Percentiles rank a stretch among this genome's conserved stretches.
phyloP scores from a whole-genome alignment of 768 basidiomycete genomes.

The Amanita phalloides region DNA sequence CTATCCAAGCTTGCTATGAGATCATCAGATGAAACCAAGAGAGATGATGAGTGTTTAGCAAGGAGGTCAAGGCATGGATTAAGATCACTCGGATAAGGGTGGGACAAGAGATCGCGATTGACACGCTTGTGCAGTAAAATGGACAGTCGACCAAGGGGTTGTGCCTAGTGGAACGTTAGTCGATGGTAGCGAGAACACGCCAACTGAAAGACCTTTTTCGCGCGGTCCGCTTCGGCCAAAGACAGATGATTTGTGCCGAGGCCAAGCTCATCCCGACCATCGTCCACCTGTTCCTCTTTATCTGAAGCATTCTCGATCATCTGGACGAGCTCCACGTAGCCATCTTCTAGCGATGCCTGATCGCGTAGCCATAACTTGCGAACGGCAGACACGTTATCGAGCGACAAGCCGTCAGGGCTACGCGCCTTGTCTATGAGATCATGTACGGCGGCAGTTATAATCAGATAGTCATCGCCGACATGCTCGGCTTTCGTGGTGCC shows the following conservation, averaged over 20 bases:
- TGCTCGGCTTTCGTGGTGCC: slow-evolving; percentile 11
- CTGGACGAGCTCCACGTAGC: slow-evolving; percentile 42
- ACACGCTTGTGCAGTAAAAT: slow-evolving; percentile 56
- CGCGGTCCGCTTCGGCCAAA: slow-evolving; percentile 38
- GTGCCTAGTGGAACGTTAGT: slow-evolving; percentile 30
- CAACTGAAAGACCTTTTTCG: slow-evolving; percentile 38
- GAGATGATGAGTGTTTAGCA: slow-evolving; percentile 33
- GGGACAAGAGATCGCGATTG: slow-evolving; percentile 35
- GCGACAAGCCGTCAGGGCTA: slow-evolving; percentile 35
- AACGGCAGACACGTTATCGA: slow-evolving; percentile 49
- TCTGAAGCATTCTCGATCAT: slow-evolving; percentile 33
- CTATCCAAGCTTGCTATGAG: slow-evolving; percentile 55
- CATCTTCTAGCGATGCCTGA: slow-evolving; percentile 50
- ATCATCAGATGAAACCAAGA: slow-evolving; percentile 53
- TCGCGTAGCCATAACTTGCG: slow-evolving; percentile 39
- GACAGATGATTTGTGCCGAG: slow-evolving; percentile 34
- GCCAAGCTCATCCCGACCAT: slow-evolving; percentile 61
- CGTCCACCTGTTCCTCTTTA: slow-evolving; percentile 24
- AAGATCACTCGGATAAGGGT: slow-evolving; percentile 10
- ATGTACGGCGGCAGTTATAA: slow-evolving; percentile 50
- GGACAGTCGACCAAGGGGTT: slow-evolving; percentile 46
- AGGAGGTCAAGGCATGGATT: slow-evolving; percentile 38
- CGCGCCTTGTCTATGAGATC: slow-evolving; percentile 44
- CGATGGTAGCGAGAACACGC: neutral
- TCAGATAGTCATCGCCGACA: slow-evolving; percentile 37